Base-by-base conservation (phyloP, 257 asterid species). In the Oldenlandia corymbosa region DNA sequence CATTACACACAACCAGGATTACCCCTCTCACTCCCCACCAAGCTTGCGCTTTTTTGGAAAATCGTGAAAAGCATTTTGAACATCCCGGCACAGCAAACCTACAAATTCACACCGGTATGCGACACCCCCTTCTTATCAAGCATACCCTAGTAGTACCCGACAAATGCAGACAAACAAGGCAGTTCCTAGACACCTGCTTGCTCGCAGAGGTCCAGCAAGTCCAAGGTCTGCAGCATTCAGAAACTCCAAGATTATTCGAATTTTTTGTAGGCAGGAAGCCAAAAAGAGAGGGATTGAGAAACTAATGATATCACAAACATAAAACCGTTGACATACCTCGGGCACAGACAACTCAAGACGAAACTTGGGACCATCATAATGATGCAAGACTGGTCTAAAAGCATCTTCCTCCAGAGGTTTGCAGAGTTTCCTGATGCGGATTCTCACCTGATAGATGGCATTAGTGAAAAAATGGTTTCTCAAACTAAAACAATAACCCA, bases 301-400 rank as follows among this genome's bases (percentile, higher is more conserved):
- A n/a, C n/a, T n/a, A n/a, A 23, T 23, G 28, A 53, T 47, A 36
- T 50, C 64, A 32, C 64, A 69, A 34, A 39, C 41, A 52, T 13
- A 49, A 6, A 58, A 10, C 37, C 48, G 27, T 37, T 4, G 23
- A 54, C 84, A 23, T 60, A 92, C 99, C 96, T 92, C 99, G 1
- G 97, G 99, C 36, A 89, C 79, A 12, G 97, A 89, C 68, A 92
- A 87, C 85, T 89, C 96, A 54, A 92, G 96, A 2, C 99, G 99
- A 61, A 92, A 92, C 81, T 92, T 92, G 41, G 99, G 97, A 18
- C 99, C 97, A 72, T 92, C 97, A 60, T 92, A 92, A 71, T 92
- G 99, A 81, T 92, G 96, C 81, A 92, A 73, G 68, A 89, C 95
- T 45, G 97, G 97, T 77, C 99, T 83, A 71, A 92, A 92, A 32